Evolutionary conservation across 2,329 filamentous ascomycete species (phyloP).

Genomic region (Verticillium alfalfae): DNA sequence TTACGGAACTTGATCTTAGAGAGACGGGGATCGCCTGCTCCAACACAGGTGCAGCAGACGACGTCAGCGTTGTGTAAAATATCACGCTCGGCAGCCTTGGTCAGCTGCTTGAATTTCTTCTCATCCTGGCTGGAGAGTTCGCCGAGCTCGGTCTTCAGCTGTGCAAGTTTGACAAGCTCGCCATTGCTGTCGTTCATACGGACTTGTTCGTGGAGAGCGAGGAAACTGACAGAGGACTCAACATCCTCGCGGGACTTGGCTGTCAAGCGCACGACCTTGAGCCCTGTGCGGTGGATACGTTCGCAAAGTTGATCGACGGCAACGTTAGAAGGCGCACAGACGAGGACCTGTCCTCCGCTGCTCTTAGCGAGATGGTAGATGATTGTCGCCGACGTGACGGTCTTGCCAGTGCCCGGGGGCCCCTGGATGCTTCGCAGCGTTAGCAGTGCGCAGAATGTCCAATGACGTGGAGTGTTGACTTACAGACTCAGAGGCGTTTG

Average conservation of each 20-base stretch:
- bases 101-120: slow-evolving; percentile 97
- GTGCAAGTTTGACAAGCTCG: slow-evolving; percentile 85
- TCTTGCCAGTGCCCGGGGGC: slow-evolving; percentile 95
- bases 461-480: background rate
- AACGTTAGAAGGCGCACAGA: slow-evolving; percentile 97
- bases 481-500: slow-evolving; percentile 82
- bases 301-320: slow-evolving; percentile 98
- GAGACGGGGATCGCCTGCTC: slow-evolving; percentile 89
- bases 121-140: slow-evolving; percentile 94
- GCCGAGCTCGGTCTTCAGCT: slow-evolving; percentile 85
- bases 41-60: slow-evolving; percentile 97
- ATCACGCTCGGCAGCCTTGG: slow-evolving; percentile 87
- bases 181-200: slow-evolving; percentile 96
- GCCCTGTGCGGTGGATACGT: slow-evolving; percentile 85
- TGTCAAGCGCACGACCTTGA: slow-evolving; percentile 97
- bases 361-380: slow-evolving; percentile 97
- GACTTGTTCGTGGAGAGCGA: slow-evolving; percentile 94
- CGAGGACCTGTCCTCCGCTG: slow-evolving; percentile 88
- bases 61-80: slow-evolving; percentile 94
- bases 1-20: slow-evolving; percentile 98
- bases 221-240: slow-evolving; percentile 93
- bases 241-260: slow-evolving; percentile 98
- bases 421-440: slow-evolving; percentile 63
- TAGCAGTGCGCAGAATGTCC: background rate
- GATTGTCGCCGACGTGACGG: slow-evolving; percentile 95